A percentile compares a stretch with the other conserved stretches of the same genome.
These are phyloP conservation scores for Globisporangium okanoganense DNA, from an alignment of 352 stramenopile genomes.

Conservation along the genomic window DNA sequence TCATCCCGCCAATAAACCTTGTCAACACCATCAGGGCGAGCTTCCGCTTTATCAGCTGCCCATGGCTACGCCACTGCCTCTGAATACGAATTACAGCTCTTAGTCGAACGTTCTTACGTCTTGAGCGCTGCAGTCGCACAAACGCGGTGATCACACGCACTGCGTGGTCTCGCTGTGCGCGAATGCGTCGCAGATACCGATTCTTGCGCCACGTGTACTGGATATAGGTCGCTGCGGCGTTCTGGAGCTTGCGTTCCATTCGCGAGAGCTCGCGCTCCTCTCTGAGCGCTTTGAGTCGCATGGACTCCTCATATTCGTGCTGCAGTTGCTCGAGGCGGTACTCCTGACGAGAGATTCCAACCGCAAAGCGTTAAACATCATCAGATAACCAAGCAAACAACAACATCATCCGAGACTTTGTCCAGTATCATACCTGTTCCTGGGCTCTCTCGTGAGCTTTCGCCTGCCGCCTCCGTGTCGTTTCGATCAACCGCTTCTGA, in stretches of 20 bases:
- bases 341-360: constrained; percentile 20
- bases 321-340: constrained; percentile 43
- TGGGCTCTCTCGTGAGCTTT: constrained; percentile 41
- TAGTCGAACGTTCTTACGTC: constrained; percentile 13
- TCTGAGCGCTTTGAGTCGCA: constrained; percentile 27
- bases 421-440: constrained; percentile 33
- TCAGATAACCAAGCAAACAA: background rate
- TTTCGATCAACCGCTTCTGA: constrained; percentile 51
- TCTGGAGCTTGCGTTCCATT: constrained; percentile 55
- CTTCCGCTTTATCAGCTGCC: constrained; percentile 6
- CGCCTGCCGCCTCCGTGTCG: constrained; percentile 49
- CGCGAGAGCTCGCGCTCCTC: constrained; percentile 50
- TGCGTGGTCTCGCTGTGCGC: constrained; percentile 20
- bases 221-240: constrained; percentile 66
- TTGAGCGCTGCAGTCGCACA: constrained; percentile 17
- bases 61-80: constrained; percentile 20
- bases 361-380: background rate
- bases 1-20: constrained; percentile 18
- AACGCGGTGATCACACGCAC: constrained; percentile 31
- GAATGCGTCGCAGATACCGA: constrained; percentile 1
- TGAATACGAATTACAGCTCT: constrained; percentile 37
- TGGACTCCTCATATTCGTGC: constrained; percentile 39
- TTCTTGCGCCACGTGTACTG: constrained; percentile 55
- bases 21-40: constrained; percentile 16
- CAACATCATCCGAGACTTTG: background rate